phyloP scores from a whole-genome alignment of 768 basidiomycete species.

The Aureoboletus auriporus region DNA sequence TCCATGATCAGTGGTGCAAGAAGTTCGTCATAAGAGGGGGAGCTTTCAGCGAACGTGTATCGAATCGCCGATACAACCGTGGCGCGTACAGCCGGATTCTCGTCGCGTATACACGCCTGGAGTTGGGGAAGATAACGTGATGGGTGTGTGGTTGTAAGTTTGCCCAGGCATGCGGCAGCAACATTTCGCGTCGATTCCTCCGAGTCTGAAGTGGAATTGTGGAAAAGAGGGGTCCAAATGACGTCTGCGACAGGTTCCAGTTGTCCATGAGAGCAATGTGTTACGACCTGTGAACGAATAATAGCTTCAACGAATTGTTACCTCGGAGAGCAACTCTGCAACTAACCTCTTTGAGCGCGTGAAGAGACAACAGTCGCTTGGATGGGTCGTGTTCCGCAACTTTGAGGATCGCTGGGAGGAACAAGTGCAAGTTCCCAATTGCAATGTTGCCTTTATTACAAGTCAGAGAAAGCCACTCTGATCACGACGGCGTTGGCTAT shows the following conservation, averaged over 20 bases:
- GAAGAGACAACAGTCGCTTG: conserved; percentile 80
- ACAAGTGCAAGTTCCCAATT: conserved; percentile 85
- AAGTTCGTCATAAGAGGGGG: conserved; percentile 83
- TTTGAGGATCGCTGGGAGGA: conserved; percentile 81
- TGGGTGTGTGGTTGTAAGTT: conserved; percentile 89
- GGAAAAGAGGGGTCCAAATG: conserved; percentile 90
- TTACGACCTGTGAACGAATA: conserved; percentile 62
- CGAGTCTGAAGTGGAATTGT: conserved; percentile 75
- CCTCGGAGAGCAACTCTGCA: not conserved
- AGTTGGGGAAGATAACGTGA: conserved; percentile 89
- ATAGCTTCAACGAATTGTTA: not conserved
- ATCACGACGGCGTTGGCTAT: not conserved
- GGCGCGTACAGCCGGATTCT: conserved; percentile 69
- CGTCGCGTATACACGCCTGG: conserved; percentile 73
- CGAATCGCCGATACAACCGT: conserved; percentile 92
- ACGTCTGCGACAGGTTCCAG: conserved; percentile 83
- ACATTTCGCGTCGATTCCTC: conserved; percentile 94
- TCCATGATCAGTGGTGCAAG: conserved; percentile 86
- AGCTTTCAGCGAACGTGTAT: conserved; percentile 84
- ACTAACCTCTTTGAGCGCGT: conserved; percentile 87
- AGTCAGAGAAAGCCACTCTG: not conserved
- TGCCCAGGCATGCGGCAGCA: conserved; percentile 94
- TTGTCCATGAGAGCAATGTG: conserved; percentile 81
- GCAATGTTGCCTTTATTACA: conserved; percentile 79
- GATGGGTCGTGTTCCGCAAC: conserved; percentile 70